Conservation (phyloP, 768 basidiomycete species). For the Tricholoma flavovirens region DNA sequence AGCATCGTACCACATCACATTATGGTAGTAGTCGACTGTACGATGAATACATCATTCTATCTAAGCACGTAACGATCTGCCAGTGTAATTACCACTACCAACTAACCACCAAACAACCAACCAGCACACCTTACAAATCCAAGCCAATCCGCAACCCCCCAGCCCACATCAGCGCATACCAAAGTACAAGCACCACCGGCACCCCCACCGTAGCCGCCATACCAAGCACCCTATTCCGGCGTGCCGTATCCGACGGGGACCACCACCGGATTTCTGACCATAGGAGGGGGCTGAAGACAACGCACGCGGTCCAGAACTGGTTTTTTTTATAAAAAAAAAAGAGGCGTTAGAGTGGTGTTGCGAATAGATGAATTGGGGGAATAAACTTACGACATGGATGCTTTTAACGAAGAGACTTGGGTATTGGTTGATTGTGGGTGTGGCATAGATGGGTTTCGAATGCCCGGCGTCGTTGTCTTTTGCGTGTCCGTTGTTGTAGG, state of each 20-base stretch:
- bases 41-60: too few relatives aligned
- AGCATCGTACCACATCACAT: too few relatives aligned
- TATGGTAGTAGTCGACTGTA: too few relatives aligned
- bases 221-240: neutral
- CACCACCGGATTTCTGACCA: slow-evolving; percentile 86
- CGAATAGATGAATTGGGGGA: slow-evolving; percentile 1
- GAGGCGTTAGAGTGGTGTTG: neutral
- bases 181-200: neutral
- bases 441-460: slow-evolving; percentile 32
- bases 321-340: too few relatives aligned
- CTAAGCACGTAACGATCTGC: too few relatives aligned
- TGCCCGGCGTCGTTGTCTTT: slow-evolving; percentile 11
- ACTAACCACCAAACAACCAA: too few relatives aligned
- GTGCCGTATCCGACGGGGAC: slow-evolving; percentile 25
- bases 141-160: neutral
- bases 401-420: slow-evolving; percentile 60
- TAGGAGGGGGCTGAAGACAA: slow-evolving; percentile 84
- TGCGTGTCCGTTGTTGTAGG: slow-evolving; percentile 7
- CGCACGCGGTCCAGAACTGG: slow-evolving; percentile 85
- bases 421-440: slow-evolving; percentile 55
- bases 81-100: too few relatives aligned
- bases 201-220: neutral
- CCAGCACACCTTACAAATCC: too few relatives aligned
- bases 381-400: slow-evolving; percentile 63
- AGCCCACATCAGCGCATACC: neutral